These are phyloP conservation scores for Pyrrhoderma lamaoense DNA, from an alignment of 1,284 basidiomycete genomes.

Conservation along the genomic window DNA sequence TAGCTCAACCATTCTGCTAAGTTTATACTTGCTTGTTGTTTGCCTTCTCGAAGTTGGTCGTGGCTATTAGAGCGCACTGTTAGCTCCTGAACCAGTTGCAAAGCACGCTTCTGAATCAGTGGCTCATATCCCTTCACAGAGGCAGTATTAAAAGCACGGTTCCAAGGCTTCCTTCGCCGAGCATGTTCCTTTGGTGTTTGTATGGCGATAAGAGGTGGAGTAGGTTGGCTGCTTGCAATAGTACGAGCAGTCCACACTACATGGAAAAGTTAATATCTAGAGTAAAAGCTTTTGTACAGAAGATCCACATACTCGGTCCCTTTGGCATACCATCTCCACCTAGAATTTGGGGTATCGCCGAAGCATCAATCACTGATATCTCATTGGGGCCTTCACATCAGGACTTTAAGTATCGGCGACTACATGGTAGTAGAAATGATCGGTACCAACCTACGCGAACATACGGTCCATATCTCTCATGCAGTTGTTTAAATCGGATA, in stretches of 20 bases:
- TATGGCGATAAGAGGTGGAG: conserved; percentile 12
- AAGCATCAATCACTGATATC: conserved; percentile 27
- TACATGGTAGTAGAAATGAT: neutral
- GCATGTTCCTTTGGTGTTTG: conserved; percentile 33
- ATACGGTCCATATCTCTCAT: conserved; percentile 18
- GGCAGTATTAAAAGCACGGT: conserved; percentile 32
- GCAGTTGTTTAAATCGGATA: conserved; percentile 9
- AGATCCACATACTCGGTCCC: conserved; percentile 23
- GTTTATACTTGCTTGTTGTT: conserved; percentile 24
- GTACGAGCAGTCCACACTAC: conserved; percentile 8
- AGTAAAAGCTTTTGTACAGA: no score
- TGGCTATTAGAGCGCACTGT: conserved; percentile 3
- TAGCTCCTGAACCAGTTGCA: conserved; percentile 29
- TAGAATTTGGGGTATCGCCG: conserved; percentile 25
- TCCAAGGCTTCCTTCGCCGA: conserved; percentile 36
- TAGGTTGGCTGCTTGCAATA: neutral
- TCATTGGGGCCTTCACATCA: conserved; percentile 28
- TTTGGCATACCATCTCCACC: conserved; percentile 27
- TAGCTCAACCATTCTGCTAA: conserved; percentile 24
- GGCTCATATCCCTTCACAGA: conserved; percentile 35
- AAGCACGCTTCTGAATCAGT: conserved; percentile 27
- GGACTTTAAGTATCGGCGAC: neutral
- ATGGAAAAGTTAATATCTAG: neutral
- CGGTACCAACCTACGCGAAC: conserved; percentile 20
- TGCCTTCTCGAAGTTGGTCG: neutral